These are phyloP conservation scores for Phytophthora capsici DNA, from an alignment of 352 stramenopile genomes.

Conservation along the genomic window DNA sequence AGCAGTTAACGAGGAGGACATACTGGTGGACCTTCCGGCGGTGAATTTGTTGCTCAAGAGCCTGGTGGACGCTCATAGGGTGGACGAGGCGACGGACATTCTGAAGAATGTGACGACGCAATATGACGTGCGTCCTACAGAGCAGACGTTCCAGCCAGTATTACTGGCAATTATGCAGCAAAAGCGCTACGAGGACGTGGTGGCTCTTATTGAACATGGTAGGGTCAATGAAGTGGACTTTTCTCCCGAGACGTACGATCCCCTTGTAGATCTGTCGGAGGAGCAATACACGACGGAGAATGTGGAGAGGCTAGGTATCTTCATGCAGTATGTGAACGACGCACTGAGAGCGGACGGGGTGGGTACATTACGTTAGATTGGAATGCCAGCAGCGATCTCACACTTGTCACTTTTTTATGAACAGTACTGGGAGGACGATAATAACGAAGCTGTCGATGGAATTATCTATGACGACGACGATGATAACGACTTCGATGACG, in stretches of 20 bases:
- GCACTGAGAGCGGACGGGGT: constrained; percentile 61
- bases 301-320: constrained; percentile 52
- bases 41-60: constrained; percentile 52
- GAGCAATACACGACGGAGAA: constrained; percentile 45
- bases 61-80: constrained; percentile 46
- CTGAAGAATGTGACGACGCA: constrained; percentile 43
- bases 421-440: constrained; percentile 44
- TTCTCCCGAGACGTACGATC: constrained; percentile 68
- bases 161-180: constrained; percentile 56
- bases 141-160: constrained; percentile 59
- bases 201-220: constrained; percentile 60
- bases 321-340: constrained; percentile 69
- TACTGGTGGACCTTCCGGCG: constrained; percentile 66
- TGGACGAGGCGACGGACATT: constrained; percentile 54
- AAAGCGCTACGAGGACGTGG: constrained; percentile 53
- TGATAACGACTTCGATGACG: constrained; percentile 42
- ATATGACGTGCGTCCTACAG: constrained; percentile 58
- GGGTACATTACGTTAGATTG: constrained; percentile 4
- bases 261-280: constrained; percentile 60
- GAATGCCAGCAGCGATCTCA: neutral
- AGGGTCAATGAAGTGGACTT: constrained; percentile 58
- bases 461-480: constrained; percentile 31
- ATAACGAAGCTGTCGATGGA: constrained; percentile 34
- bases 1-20: constrained; percentile 46
- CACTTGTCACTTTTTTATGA: constrained; percentile 8